These are phyloP conservation scores for Rosa rugosa DNA, from an alignment of 306 rosid species.

Conservation along the genomic window DNA sequence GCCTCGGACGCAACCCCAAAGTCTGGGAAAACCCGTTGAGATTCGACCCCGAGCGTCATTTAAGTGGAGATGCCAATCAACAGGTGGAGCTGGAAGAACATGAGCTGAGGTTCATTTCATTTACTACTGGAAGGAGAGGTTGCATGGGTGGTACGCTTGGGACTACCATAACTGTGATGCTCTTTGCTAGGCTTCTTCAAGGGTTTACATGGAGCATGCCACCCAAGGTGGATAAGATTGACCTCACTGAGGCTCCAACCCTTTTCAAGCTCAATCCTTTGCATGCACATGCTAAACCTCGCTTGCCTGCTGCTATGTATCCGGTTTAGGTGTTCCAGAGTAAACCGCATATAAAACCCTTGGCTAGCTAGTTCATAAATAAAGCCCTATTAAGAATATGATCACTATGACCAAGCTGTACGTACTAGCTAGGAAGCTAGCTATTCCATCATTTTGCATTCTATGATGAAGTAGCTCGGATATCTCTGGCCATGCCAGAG, in stretches of 20 bases:
- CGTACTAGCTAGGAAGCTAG: no score
- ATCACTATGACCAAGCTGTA: no score
- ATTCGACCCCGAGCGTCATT: slow-evolving; percentile 15
- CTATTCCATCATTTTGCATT: no score
- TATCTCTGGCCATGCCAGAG: no score
- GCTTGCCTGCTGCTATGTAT: background rate
- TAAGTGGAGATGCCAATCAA: no score
- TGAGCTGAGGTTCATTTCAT: background rate
- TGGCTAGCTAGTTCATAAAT: no score
- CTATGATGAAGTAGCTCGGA: no score
- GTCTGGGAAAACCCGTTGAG: slow-evolving; percentile 32
- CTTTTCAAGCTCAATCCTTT: background rate
- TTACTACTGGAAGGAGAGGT: slow-evolving; percentile 14
- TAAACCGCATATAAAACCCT: no score
- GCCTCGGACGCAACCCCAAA: slow-evolving; percentile 33
- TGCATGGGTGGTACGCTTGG: slow-evolving; percentile 39
- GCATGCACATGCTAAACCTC: background rate
- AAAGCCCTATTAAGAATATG: no score
- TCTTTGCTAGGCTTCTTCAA: slow-evolving; percentile 35
- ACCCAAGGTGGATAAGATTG: background rate
- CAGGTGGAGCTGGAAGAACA: no score
- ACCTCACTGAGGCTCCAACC: background rate
- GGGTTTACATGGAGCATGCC: background rate
- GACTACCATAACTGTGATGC: slow-evolving; percentile 29
- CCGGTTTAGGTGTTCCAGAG: background rate